A percentile compares a stretch with the other conserved stretches of the same genome.
phyloP scores from a whole-genome alignment of 1,284 basidiomycete genomes.

The Baeospora myosura region DNA sequence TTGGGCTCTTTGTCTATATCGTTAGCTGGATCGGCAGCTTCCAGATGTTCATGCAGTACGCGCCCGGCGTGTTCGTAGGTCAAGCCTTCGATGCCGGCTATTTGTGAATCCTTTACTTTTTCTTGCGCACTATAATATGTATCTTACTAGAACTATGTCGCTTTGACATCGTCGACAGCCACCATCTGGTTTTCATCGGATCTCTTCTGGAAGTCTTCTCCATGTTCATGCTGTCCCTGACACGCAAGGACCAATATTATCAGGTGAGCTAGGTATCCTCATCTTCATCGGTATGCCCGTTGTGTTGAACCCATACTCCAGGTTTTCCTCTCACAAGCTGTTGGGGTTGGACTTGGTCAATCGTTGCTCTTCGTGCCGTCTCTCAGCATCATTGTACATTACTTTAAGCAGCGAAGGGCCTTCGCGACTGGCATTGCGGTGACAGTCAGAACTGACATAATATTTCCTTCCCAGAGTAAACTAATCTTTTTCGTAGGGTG shows the following conservation, averaged over 20 bases:
- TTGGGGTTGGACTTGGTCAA: conserved; percentile 46
- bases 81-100: conserved; percentile 36
- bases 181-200: conserved; percentile 29
- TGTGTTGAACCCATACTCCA: conserved; percentile 13
- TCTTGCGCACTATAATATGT: conserved; percentile 6
- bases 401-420: conserved; percentile 38
- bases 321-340: conserved; percentile 44
- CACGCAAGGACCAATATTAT: conserved; percentile 27
- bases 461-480: conserved; percentile 1
- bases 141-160: conserved; percentile 2
- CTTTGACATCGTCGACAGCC: conserved; percentile 18
- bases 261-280: conserved; percentile 24
- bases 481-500: conserved; percentile 20
- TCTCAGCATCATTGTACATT: conserved; percentile 39
- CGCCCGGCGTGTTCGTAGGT: conserved; percentile 32
- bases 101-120: conserved; percentile 25
- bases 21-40: conserved; percentile 39
- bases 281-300: neutral
- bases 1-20: neutral
- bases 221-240: conserved; percentile 36
- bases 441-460: conserved; percentile 24
- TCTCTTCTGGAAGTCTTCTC: conserved; percentile 30
- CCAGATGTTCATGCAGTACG: conserved; percentile 36
- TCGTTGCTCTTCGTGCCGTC: conserved; percentile 47
- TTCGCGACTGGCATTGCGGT: conserved; percentile 45